Base-by-base conservation (phyloP, 345 rosid species). In the Populus simonii region DNA sequence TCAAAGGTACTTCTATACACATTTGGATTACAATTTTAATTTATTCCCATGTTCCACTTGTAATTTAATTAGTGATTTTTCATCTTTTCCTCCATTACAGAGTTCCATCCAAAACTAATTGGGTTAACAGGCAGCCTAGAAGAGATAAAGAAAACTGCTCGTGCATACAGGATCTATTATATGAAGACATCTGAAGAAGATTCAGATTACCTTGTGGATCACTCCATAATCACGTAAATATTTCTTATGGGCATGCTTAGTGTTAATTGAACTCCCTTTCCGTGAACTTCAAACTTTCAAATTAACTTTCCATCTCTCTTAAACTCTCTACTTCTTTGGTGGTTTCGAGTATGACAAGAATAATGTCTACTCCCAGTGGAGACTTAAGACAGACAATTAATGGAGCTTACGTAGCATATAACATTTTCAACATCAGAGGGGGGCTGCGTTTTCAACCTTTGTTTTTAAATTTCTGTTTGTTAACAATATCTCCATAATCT, bases 151-250 rank as follows among this genome's bases (percentile, higher is more conserved):
- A 84, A 86, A 9, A 93, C 92, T 77, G 99, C 97, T 27, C 95
- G 99, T 38, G 90, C 97, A 35, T 96, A 89, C 80, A 91, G 98
- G 67, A 97, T 96, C 38, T 96, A 96, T 82, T 96, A 91, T 84
- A 96, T 96, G 99, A 96, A 96, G 85, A 92, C 97, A 2, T 91
- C 83, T 25, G 99, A 91, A 80, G 98, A 96, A 87, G 98, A 94
- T 84, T 92, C 97, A 4, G 99, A 96, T 85, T 96, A 96, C 86
- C 99, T 94, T 55, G 97, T 94, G 62, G 99, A 96, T 87, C 99
- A 93, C 90, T 93, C 98, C 77, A 94, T 96, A 61, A 94, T 96
- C 86, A 94, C 90, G 98, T 94, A 91, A 5, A 90, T 75, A 57
- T 53, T 61, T 68, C 0, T 22, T 20, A 5, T 38, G 36, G 61